Conservation (phyloP, 2,329 filamentous ascomycete genomes). For the Cladosporium cucumerinum region DNA sequence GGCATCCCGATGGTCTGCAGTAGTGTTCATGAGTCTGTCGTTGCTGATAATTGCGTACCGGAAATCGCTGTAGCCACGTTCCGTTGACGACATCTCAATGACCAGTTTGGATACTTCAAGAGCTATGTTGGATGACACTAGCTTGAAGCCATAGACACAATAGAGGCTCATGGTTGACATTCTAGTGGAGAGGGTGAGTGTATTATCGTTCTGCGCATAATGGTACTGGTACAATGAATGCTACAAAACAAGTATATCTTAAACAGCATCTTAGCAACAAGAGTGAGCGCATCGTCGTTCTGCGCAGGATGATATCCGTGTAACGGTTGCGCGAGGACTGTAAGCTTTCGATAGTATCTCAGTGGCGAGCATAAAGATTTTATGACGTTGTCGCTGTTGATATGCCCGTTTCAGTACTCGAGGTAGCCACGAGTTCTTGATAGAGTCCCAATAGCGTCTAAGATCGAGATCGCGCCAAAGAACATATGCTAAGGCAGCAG, state of each 20-base stretch:
- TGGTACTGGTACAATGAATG: no score
- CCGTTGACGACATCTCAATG: neutral
- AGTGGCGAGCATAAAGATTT: rapidly evolving
- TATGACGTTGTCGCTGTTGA: neutral
- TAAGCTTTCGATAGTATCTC: neutral
- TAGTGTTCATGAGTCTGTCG: neutral
- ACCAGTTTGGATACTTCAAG: neutral
- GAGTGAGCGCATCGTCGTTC: neutral
- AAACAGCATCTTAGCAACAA: no score
- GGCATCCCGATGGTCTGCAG: neutral
- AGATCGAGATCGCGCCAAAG: neutral
- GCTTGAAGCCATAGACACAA: neutral
- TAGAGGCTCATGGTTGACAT: neutral
- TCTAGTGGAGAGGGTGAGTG: neutral
- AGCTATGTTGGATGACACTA: neutral
- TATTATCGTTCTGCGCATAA: neutral
- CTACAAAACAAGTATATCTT: no score
- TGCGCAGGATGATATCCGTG: neutral
- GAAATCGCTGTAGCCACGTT: neutral
- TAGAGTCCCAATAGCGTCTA: neutral
- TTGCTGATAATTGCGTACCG: neutral
- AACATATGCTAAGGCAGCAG: neutral
- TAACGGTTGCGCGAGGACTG: neutral
- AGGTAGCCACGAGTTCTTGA: neutral
- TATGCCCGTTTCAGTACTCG: neutral